Base-by-base conservation (phyloP, 495 filamentous ascomycete species). In the Copromyces sp. region DNA sequence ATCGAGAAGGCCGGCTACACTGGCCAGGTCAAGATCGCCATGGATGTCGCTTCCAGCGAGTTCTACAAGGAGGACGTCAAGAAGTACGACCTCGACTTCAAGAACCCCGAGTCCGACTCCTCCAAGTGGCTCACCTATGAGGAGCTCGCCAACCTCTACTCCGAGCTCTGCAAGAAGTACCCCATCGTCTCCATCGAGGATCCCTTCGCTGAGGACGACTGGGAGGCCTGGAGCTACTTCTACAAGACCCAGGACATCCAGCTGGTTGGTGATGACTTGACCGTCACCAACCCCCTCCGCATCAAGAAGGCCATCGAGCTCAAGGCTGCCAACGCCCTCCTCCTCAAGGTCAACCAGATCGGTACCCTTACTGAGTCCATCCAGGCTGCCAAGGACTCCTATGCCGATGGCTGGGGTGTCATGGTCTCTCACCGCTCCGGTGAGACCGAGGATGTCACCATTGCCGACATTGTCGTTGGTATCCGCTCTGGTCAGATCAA, bases 171-270 rank as follows among this genome's bases (percentile, higher is more conserved):
- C 79, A 86, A 88, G 86, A 97, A 97, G 87, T 99, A 99, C 89
- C 96, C 96, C 78, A 99, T 99, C 82, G 93, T 98, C 82, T 84
- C 83, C 78, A 90, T 91, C 71, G 89, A 91, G 82, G 89, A 91
- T 74, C 89, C 89, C 74, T 91, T 91, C 78, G 89, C 89, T 61
- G 89, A 91, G 86, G 87, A 89, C 77, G 89, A 91, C 84, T 91
- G 89, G 96, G 95, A 98, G 89, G 96, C 96, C 76, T 99, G 96
- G 96, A 94, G 92, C 90, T 97, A 99, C 92, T 99, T 98, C 90
- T 97, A 91, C 93, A 97, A 97, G 90, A 95, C 92, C 80, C 93
- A 93, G 77, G 90, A 98, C 85, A 94, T 95, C 89, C 96, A 99
- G 88, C 94, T 99, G 81, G 96, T 99, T 75, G 96, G 91, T 86